A percentile compares a stretch with the other conserved stretches of the same genome.
phyloP scores from a whole-genome alignment of 2,329 filamentous ascomycete species.

The Camillea tinctor region DNA sequence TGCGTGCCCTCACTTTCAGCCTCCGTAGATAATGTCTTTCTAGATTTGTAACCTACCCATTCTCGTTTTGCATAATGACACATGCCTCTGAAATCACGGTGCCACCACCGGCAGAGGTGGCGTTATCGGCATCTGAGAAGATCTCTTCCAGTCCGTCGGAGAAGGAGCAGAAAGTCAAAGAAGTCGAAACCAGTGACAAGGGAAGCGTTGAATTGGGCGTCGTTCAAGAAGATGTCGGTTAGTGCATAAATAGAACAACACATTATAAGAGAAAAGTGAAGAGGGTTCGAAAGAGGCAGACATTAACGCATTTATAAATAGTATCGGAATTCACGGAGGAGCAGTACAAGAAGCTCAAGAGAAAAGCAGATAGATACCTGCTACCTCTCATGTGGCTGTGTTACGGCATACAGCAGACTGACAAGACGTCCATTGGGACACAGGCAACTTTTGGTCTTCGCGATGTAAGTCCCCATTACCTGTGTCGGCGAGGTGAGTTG shows the following conservation, averaged over 20 bases:
- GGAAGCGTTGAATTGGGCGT: constrained; percentile 20
- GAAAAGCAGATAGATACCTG: constrained; percentile 45
- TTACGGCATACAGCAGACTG: constrained; percentile 49
- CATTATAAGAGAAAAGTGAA: neutral
- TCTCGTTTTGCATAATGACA: neutral
- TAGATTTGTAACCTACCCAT: too few relatives aligned
- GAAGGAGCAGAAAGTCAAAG: constrained; percentile 12
- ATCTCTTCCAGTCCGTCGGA: neutral
- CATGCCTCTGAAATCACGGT: neutral
- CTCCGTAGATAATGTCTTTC: too few relatives aligned
- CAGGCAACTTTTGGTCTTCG: constrained; percentile 40
- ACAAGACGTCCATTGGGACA: constrained; percentile 43
- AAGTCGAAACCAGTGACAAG: constrained; percentile 21
- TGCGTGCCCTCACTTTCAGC: neutral
- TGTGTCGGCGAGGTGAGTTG: neutral
- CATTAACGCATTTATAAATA: neutral
- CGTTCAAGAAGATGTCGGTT: constrained; percentile 19
- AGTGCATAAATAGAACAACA: constrained; percentile 1
- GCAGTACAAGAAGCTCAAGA: constrained; percentile 38
- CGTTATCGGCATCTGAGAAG: too few relatives aligned
- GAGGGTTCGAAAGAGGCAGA: constrained; percentile 1
- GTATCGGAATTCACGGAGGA: constrained; percentile 34
- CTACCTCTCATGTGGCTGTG: constrained; percentile 48
- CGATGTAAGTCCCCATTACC: constrained; percentile 19
- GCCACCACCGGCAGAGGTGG: neutral